A percentile compares a stretch with the other conserved stretches of the same genome.
phyloP scores from a whole-genome alignment of 176 grass and related monocot genomes.

The Eragrostis curvula region DNA sequence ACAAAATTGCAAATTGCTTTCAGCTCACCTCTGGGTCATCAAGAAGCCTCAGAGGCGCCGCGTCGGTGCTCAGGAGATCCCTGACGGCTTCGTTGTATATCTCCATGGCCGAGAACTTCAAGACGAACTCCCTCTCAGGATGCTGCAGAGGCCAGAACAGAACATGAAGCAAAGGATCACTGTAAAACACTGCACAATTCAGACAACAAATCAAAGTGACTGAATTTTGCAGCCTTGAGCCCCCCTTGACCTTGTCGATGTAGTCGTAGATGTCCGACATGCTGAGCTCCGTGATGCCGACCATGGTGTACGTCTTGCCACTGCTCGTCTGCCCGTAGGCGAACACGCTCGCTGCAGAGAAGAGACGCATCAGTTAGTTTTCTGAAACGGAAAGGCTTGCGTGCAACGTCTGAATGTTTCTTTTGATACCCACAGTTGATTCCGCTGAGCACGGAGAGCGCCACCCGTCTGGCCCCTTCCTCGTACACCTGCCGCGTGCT shows the following conservation, averaged over 20 bases:
- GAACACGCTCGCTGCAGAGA: constrained; percentile 78
- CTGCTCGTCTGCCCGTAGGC: constrained; percentile 97
- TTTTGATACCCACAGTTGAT: constrained; percentile 67
- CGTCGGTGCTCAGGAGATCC: constrained; percentile 73
- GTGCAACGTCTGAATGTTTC: background rate
- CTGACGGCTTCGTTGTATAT: constrained; percentile 96
- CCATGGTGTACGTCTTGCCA: constrained; percentile 97
- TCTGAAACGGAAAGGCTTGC: background rate
- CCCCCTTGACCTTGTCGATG: constrained; percentile 65
- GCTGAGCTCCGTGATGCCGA: constrained; percentile 75
- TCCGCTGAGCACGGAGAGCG: constrained; percentile 78
- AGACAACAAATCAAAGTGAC: background rate
- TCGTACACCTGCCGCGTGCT: constrained; percentile 81
- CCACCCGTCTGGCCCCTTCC: constrained; percentile 82
- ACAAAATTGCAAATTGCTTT: background rate
- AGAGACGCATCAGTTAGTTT: background rate
- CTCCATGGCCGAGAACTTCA: constrained; percentile 93
- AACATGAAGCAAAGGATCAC: background rate
- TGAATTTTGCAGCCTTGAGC: background rate
- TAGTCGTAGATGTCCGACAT: constrained; percentile 83
- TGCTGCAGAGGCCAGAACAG: constrained; percentile 49
- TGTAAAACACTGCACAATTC: background rate
- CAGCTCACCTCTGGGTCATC: constrained; percentile 85
- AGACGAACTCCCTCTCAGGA: constrained; percentile 70
- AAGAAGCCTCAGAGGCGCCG: constrained; percentile 70